phyloP scores from a whole-genome alignment of 1,284 basidiomycete species.

The Ustilago loliicola region DNA sequence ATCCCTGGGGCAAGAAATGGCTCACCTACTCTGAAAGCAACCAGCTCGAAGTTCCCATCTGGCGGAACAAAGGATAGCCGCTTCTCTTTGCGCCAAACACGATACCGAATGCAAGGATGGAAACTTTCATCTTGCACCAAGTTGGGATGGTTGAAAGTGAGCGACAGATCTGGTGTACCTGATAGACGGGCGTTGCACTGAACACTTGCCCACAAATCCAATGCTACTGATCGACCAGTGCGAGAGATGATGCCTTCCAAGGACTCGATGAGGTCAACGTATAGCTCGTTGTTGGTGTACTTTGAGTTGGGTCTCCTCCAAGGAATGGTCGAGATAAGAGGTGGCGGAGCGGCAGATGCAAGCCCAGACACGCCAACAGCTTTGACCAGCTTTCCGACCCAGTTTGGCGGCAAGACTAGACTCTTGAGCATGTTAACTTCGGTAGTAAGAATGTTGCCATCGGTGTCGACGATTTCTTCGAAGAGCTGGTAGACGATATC shows the following conservation, averaged over 20 bases:
- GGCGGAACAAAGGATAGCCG: conserved; percentile 61
- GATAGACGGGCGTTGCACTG: conserved; percentile 69
- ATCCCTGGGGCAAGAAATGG: conserved; percentile 66
- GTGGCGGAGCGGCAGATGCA: conserved; percentile 73
- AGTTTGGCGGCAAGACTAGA: conserved; percentile 65
- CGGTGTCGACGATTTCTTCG: conserved; percentile 67
- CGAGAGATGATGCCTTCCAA: conserved; percentile 51
- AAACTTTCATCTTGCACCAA: conserved; percentile 84
- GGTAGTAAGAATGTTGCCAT: conserved; percentile 66
- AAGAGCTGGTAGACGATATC: conserved; percentile 67
- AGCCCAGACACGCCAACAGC: conserved; percentile 57
- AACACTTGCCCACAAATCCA: conserved; percentile 53
- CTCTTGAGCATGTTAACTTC: conserved; percentile 63
- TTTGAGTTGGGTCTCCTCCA: conserved; percentile 65
- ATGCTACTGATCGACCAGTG: conserved; percentile 72
- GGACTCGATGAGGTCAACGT: conserved; percentile 60
- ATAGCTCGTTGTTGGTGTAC: conserved; percentile 65
- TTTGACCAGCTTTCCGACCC: conserved; percentile 62
- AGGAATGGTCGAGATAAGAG: conserved; percentile 61
- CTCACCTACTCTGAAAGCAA: conserved; percentile 61
- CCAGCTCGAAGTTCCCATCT: conserved; percentile 60
- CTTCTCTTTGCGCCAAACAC: conserved; percentile 76
- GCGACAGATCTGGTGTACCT: conserved; percentile 59
- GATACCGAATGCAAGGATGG: conserved; percentile 87
- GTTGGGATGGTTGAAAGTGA: conserved; percentile 72